These are phyloP conservation scores for Annona cherimola DNA, from an alignment of 164 flowering plant species.

Conservation along the genomic window DNA sequence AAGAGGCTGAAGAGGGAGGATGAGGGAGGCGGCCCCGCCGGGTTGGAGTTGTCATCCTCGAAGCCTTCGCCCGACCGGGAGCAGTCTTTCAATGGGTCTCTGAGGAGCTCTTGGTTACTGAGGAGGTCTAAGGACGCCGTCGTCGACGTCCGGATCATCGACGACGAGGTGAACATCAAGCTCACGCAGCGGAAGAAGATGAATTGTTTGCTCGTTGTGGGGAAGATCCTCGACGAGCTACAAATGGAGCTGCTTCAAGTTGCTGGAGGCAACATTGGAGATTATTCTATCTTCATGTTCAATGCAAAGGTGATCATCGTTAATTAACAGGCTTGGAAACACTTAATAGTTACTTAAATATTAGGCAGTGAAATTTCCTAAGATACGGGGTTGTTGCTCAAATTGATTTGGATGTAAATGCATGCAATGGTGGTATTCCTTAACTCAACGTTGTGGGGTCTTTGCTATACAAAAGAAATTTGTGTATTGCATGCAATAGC, in stretches of 20 bases:
- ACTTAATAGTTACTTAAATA: too few species aligned
- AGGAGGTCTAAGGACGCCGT: conserved; percentile 85
- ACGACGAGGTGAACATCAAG: conserved; percentile 90
- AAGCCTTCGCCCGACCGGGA: conserved; percentile 38
- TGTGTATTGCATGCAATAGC: too few species aligned
- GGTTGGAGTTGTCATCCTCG: conserved; percentile 28
- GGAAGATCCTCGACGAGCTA: conserved; percentile 77
- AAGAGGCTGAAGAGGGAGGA: conserved; percentile 56
- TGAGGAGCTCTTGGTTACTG: conserved; percentile 89
- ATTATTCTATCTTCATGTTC: conserved; percentile 72
- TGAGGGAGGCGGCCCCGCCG: conserved; percentile 16
- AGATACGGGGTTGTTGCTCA: too few species aligned
- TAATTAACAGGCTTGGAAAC: too few species aligned
- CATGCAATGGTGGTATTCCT: too few species aligned
- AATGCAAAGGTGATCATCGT: conserved; percentile 64
- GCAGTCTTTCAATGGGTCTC: conserved; percentile 40
- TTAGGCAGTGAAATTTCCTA: too few species aligned
- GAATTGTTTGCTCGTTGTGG: conserved; percentile 69
- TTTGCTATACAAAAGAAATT: too few species aligned
- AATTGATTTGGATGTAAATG: too few species aligned
- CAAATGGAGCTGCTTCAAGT: conserved; percentile 86
- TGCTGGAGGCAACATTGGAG: conserved; percentile 90
- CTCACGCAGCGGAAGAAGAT: conserved; percentile 75
- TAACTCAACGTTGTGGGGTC: too few species aligned
- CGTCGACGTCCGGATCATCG: conserved; percentile 84